phyloP scores from a whole-genome alignment of 768 basidiomycete genomes.

The Amanita fuliginea region DNA sequence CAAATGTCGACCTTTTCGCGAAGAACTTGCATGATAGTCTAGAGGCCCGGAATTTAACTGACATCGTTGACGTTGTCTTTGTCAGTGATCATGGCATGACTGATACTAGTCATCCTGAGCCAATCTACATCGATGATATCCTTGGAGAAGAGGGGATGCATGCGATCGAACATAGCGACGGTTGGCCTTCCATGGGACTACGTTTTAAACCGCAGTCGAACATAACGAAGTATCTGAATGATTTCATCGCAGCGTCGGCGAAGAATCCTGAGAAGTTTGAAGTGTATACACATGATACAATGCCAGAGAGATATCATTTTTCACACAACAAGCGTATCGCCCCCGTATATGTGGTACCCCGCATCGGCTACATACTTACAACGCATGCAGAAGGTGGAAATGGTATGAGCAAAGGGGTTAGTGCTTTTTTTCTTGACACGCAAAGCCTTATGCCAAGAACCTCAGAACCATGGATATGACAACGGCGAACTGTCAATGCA shows the following conservation, averaged over 20 bases:
- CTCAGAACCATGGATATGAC: slow-evolving; percentile 85
- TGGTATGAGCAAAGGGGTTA: slow-evolving; percentile 66
- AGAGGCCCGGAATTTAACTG: slow-evolving; percentile 59
- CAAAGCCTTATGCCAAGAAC: neutral
- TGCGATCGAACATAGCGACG: slow-evolving; percentile 65
- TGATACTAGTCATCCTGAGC: slow-evolving; percentile 69
- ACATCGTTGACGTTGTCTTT: slow-evolving; percentile 82
- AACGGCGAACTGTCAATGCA: slow-evolving; percentile 70
- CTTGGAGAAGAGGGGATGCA: slow-evolving; percentile 52
- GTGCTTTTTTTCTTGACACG: slow-evolving; percentile 16
- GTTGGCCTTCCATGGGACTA: slow-evolving; percentile 86
- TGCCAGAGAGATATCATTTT: slow-evolving; percentile 79
- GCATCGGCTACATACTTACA: slow-evolving; percentile 72
- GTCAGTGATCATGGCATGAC: slow-evolving; percentile 92
- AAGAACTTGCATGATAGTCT: slow-evolving; percentile 55
- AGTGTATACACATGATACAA: slow-evolving; percentile 70
- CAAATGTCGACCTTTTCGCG: slow-evolving; percentile 63
- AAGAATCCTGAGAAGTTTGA: slow-evolving; percentile 56
- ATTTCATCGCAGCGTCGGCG: slow-evolving; percentile 40
- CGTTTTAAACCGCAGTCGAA: slow-evolving; percentile 59
- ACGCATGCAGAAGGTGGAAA: slow-evolving; percentile 46
- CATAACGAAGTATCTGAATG: slow-evolving; percentile 38
- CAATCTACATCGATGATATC: slow-evolving; percentile 75
- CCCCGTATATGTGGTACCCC: slow-evolving; percentile 77
- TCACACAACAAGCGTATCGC: slow-evolving; percentile 66